Percentiles rank a stretch among this genome's conserved stretches.
Conservation (phyloP, 2,329 filamentous ascomycete species). For the Penicillium sclerotiorum region DNA sequence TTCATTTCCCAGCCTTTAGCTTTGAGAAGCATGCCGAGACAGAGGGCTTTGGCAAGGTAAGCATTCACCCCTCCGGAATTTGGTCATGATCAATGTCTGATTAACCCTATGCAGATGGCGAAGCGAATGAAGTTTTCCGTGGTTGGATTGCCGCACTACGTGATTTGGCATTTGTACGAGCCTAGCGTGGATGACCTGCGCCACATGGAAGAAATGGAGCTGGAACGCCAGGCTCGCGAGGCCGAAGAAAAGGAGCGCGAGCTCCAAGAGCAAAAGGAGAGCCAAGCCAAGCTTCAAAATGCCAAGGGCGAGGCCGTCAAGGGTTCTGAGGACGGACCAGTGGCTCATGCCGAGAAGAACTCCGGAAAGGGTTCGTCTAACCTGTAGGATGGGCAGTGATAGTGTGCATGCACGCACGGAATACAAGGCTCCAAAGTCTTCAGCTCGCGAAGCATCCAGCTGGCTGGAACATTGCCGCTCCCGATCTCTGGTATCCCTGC, state of each 20-base stretch:
- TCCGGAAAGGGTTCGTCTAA: conserved; percentile 12
- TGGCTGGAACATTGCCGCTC: conserved; percentile 4
- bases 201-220: conserved; percentile 99
- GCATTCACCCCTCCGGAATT: conserved; percentile 14
- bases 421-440: background rate
- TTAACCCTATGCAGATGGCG: conserved; percentile 71
- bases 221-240: conserved; percentile 77
- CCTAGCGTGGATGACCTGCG: conserved; percentile 96
- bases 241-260: conserved; percentile 75
- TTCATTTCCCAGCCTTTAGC: conserved; percentile 97
- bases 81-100: background rate
- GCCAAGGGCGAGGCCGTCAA: conserved; percentile 18
- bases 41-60: conserved; percentile 96
- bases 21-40: conserved; percentile 99
- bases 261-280: conserved; percentile 73
- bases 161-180: conserved; percentile 99
- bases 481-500: too few species aligned
- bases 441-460: conserved; percentile 4
- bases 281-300: conserved; percentile 61
- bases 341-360: conserved; percentile 22
- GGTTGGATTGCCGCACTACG: conserved; percentile 94
- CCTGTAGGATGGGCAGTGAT: background rate
- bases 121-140: conserved; percentile 95
- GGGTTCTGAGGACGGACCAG: conserved; percentile 25
- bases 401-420: background rate